Conservation (phyloP, 768 basidiomycete genomes). For the Coprinellus aureogranulatus region DNA sequence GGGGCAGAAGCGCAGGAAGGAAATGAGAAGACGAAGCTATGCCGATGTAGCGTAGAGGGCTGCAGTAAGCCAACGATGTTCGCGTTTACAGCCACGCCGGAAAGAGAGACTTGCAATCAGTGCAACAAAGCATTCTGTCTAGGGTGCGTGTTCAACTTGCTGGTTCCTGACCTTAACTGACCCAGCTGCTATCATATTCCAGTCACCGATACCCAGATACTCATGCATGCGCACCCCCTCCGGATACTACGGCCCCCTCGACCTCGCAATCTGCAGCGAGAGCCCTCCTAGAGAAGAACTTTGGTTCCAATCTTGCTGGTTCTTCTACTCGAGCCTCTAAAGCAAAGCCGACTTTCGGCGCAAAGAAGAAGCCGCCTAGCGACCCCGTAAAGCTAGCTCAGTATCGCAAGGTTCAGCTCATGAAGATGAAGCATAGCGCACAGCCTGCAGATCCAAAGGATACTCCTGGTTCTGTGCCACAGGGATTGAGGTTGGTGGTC, state of each 20-base stretch:
- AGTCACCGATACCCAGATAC: slow-evolving; percentile 68
- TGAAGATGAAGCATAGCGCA: slow-evolving; percentile 76
- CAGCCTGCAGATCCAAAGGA: slow-evolving; percentile 61
- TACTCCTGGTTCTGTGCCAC: slow-evolving; percentile 39
- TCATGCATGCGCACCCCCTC: slow-evolving; percentile 49
- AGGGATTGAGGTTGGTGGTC: slow-evolving; percentile 60
- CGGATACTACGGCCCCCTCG: slow-evolving; percentile 19
- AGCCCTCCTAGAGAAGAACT: slow-evolving; percentile 53
- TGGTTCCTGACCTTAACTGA: slow-evolving; percentile 11
- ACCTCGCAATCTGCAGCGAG: slow-evolving; percentile 52
- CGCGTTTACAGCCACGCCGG: slow-evolving; percentile 24
- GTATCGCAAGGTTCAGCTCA: slow-evolving; percentile 56
- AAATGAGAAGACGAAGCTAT: slow-evolving; percentile 23
- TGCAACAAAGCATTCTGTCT: slow-evolving; percentile 65
- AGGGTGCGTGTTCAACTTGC: slow-evolving; percentile 36
- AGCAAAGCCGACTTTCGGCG: slow-evolving; percentile 15
- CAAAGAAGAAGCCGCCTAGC: slow-evolving; percentile 35
- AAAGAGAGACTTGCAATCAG: slow-evolving; percentile 41
- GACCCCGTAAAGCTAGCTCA: slow-evolving; percentile 56
- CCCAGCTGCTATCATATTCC: not conserved
- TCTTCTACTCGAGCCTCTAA: slow-evolving; percentile 19
- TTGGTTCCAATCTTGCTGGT: slow-evolving; percentile 20
- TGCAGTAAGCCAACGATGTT: slow-evolving; percentile 60
- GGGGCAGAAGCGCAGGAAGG: slow-evolving; percentile 14
- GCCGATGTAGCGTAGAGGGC: slow-evolving; percentile 46